Evolutionary conservation across 345 rosid genomes (phyloP), one percentile per base, ranked within the genome.

Genomic region (Eucalyptus shirleyi): DNA sequence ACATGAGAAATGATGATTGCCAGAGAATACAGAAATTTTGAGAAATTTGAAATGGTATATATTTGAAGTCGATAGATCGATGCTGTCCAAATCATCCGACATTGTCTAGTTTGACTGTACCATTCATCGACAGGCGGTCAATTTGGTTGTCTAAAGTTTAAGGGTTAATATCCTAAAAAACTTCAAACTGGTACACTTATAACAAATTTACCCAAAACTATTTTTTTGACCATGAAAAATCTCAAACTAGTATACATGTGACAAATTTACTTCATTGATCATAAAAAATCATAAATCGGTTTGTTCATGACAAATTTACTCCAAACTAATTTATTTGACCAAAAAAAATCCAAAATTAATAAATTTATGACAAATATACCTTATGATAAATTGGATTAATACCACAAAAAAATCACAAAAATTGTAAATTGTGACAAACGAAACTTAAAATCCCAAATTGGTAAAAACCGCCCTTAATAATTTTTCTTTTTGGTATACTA

Each of bases 171-270:
- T 0, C 0, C 0, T 13, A 2, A 49, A 49, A 49, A 49, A 49
- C 6, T 49, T 1, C 1, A 49, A 13, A 49, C 0, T 2, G 2
- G 0, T 12, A 49, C 5, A 49, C 0, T 0, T 13, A 2, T 49
- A 1, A 49, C 0, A 13, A 49, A 49, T 49, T 49, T 49, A 49
- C 1, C 2, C 0, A 0, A 49, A 49, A 49, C 0, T 49, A 49
- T 49, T 49, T 49, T 13, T 49, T 49, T 49, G 0, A 49, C 2
- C 6, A 49, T 12, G 15, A 12, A 49, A 49, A 49, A 49, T 2
- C 16, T 0, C 0, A 49, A 49, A 49, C 2, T 49, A 49, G 6
- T 4, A 49, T 49, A 49, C 15, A 0, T 13, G 6, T 49, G 1
- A 49, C 50, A 49, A 49, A 49, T 49, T 49, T 49, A 49, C 6